These are phyloP conservation scores for Puccinia hordei DNA, from an alignment of 1,284 basidiomycete genomes.

Conservation along the genomic window DNA sequence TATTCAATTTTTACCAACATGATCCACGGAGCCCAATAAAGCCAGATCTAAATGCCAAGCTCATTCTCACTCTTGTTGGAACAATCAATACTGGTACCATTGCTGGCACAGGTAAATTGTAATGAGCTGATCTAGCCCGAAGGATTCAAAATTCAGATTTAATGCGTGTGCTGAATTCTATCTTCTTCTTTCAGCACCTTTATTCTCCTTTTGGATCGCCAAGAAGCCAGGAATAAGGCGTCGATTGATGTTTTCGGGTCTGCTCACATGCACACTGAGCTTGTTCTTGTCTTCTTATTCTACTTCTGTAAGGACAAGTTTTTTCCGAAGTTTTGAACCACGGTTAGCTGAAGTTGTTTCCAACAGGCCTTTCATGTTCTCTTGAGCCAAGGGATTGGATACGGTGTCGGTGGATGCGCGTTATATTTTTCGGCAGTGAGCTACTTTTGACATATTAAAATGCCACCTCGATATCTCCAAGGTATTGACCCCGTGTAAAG, in stretches of 20 bases:
- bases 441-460: neutral
- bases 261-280: neutral
- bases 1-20: conserved; percentile 40
- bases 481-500: neutral
- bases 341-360: neutral
- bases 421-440: conserved; percentile 43
- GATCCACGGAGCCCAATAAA: conserved; percentile 23
- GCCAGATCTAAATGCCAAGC: neutral
- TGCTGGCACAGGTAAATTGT: conserved; percentile 17
- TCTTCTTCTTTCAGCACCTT: conserved; percentile 11
- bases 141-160: neutral
- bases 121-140: neutral
- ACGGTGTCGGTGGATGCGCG: conserved; percentile 32
- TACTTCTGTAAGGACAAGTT: conserved; percentile 8
- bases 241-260: conserved; percentile 25
- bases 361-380: conserved; percentile 40
- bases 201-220: conserved; percentile 11
- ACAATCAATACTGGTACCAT: conserved; percentile 45
- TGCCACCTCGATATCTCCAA: too few relatives aligned
- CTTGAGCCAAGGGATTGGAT: conserved; percentile 38
- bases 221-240: conserved; percentile 25
- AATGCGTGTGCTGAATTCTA: neutral
- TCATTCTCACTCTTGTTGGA: conserved; percentile 45
- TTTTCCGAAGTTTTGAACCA: neutral
- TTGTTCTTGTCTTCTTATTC: conserved; percentile 43